Evolutionary conservation across 768 basidiomycete species (phyloP), one percentile per base, ranked within the genome.

Genomic region (Pulveroboletus sp.): DNA sequence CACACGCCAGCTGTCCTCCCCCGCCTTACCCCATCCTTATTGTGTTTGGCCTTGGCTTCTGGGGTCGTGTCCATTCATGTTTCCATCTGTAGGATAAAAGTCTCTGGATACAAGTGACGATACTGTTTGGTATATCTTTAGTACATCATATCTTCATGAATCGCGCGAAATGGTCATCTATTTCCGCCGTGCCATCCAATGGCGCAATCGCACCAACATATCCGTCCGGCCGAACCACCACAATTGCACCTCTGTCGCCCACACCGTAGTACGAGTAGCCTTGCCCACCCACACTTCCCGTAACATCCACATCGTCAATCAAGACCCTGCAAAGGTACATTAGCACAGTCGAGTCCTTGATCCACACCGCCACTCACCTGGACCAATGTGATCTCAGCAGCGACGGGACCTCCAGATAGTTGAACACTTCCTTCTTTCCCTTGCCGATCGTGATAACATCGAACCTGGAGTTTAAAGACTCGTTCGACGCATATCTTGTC

Each of bases 1-100:
- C 32, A 33, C 32, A 33, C 32, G 32, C 32, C 32, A 33, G 14
- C 14, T 33, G 32, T 28, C 27, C 2, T 2, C 27, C 32, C 13
- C 32, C 32, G 32, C 32, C 13, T 33, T 33, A 33, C 11, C 94
- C 42, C 93, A 76, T 60, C 93, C 80, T 90, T 93, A 97, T 35
- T 94, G 76, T 54, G 93, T 82, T 10, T 95, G 69, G 27, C 93
- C 81, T n/a, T 21, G 21, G 21, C 21, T 2, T 21, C 21, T 21
- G 21, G 21, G 21, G 82, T 79, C 46, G 90, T 76, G 0, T 89
- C 87, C 18, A 84, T 70, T 13, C 14, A 15, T 33, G 6, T 33
- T 33, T 33, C 13, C 14, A 33, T 33, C 32, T 14, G 1, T 33
- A 13, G 11, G 32, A 32, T 13, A 33, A 14, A 13, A 33, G 32